Conservation (phyloP, 352 stramenopile genomes). For the Salisapilia sapeloensis region DNA sequence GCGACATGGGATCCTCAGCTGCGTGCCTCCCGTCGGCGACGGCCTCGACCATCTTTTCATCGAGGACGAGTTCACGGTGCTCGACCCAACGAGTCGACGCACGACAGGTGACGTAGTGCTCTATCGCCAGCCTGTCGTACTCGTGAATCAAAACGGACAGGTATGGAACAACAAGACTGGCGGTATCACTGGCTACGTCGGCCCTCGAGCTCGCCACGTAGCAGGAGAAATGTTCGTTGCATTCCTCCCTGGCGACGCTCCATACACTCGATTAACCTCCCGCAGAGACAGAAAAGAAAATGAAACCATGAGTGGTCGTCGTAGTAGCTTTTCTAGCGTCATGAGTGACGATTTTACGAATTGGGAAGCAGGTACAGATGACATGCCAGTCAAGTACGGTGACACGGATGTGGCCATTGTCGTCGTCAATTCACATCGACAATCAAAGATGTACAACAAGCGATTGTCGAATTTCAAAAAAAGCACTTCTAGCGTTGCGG, state of each 20-base stretch:
- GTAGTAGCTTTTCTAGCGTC: not conserved
- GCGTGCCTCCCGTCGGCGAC: constrained; percentile 58
- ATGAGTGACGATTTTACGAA: not conserved
- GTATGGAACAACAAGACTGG: constrained; percentile 84
- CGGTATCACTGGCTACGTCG: constrained; percentile 73
- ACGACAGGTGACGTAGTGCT: constrained; percentile 26
- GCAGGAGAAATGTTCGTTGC: constrained; percentile 62
- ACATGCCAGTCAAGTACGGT: constrained; percentile 53
- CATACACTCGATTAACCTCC: not conserved
- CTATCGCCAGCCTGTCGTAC: constrained; percentile 57
- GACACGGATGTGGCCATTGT: constrained; percentile 55
- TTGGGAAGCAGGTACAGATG: not conserved
- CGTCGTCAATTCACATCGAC: constrained; percentile 65
- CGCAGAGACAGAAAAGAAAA: constrained; percentile 3
- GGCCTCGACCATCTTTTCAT: constrained; percentile 56
- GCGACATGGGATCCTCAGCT: constrained; percentile 67
- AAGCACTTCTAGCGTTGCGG: constrained; percentile 51
- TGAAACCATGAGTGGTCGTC: not conserved
- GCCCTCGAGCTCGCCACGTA: constrained; percentile 40
- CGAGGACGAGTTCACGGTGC: constrained; percentile 66
- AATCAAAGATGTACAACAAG: constrained; percentile 75
- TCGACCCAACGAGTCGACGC: constrained; percentile 36
- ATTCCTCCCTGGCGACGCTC: constrained; percentile 15
- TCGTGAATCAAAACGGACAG: constrained; percentile 71
- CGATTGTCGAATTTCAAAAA: constrained; percentile 80